Percentiles rank a stretch among this genome's conserved stretches.
Conservation (phyloP, 164 flowering plant species). For the Sedum album region DNA sequence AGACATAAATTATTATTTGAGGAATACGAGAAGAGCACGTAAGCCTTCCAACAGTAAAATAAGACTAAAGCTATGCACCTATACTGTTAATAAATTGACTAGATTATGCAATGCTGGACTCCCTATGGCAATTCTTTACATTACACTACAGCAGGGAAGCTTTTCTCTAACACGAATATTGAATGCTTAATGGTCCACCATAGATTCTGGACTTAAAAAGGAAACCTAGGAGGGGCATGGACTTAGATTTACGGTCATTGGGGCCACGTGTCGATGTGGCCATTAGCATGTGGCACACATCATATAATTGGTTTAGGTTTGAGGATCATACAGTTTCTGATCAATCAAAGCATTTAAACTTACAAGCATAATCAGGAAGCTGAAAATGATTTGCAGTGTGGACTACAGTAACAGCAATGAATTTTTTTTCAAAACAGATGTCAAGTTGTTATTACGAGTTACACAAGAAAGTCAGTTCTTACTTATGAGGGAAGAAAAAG, state of each 20-base stretch:
- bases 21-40: slow-evolving; percentile 21
- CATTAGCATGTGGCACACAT: not conserved
- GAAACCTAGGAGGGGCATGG: slow-evolving; percentile 7
- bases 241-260: slow-evolving; percentile 2
- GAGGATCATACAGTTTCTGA: not conserved
- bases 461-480: not conserved
- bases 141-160: not conserved
- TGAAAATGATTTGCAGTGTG: not conserved
- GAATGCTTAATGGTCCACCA: slow-evolving; percentile 4
- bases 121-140: slow-evolving; percentile 15
- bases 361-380: slow-evolving; percentile 6
- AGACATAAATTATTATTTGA: slow-evolving; percentile 2
- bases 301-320: slow-evolving; percentile 5
- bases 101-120: slow-evolving; percentile 18
- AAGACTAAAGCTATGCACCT: slow-evolving; percentile 8
- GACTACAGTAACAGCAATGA: not conserved
- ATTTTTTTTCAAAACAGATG: not conserved
- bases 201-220: slow-evolving; percentile 7
- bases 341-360: slow-evolving; percentile 2
- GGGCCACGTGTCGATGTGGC: no score
- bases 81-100: slow-evolving; percentile 4
- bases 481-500: not conserved
- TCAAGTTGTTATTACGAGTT: not conserved
- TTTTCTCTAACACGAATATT: not conserved
- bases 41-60: slow-evolving; percentile 16